Percentiles rank a stretch among this genome's conserved stretches.
phyloP scores from a whole-genome alignment of 2,329 filamentous ascomycete species.

The Leptographium procerum region DNA sequence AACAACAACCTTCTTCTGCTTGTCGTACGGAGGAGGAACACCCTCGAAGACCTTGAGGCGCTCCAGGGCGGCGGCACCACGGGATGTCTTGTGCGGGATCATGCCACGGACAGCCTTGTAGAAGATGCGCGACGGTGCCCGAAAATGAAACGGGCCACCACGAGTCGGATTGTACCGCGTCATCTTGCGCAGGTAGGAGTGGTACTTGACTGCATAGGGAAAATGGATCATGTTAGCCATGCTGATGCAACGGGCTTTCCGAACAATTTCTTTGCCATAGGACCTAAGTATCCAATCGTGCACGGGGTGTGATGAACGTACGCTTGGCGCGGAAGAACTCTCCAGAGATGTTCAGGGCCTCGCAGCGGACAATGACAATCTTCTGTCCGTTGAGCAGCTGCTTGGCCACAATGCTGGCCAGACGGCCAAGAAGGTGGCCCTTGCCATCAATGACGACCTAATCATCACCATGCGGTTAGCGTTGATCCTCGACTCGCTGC shows the following conservation, averaged over 20 bases:
- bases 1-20: constrained; percentile 99
- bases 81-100: constrained; percentile 99
- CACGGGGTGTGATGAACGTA: constrained; percentile 53
- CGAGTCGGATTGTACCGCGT: constrained; percentile 99
- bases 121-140: constrained; percentile 97
- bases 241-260: background rate
- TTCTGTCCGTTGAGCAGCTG: constrained; percentile 98
- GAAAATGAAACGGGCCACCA: constrained; percentile 99
- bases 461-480: constrained; percentile 7
- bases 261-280: background rate
- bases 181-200: constrained; percentile 99
- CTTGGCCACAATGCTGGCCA: constrained; percentile 97
- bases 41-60: constrained; percentile 99
- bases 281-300: background rate
- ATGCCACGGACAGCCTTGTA: constrained; percentile 99
- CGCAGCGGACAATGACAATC: constrained; percentile 97
- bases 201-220: constrained; percentile 87
- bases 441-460: constrained; percentile 99
- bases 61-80: constrained; percentile 91
- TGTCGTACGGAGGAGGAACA: constrained; percentile 97
- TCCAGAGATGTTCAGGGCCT: constrained; percentile 99
- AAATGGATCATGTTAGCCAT: constrained; percentile 3
- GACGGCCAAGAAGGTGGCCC: constrained; percentile 98
- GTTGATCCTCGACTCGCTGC: background rate
- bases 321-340: constrained; percentile 99